Evolutionary conservation across 768 basidiomycete species (phyloP).

Genomic region (Amanita subjunquillea): DNA sequence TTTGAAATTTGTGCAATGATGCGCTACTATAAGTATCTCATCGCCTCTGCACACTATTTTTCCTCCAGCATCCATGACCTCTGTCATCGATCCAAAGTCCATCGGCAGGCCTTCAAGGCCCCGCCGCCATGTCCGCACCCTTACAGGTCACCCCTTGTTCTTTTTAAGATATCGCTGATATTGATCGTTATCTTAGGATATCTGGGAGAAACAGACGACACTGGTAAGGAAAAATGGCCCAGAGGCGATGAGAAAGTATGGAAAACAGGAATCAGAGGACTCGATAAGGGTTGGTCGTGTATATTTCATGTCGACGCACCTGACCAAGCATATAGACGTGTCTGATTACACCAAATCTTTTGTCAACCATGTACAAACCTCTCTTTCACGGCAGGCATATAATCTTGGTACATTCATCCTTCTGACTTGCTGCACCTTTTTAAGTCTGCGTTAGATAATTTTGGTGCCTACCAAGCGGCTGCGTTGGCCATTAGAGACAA

Average conservation of each 20-base stretch:
- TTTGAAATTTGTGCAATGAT: background rate
- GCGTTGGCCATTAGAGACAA: slow-evolving; percentile 85
- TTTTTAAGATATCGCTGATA: background rate
- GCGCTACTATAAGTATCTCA: slow-evolving; percentile 2
- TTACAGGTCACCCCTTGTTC: slow-evolving; percentile 35
- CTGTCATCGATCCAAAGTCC: slow-evolving; percentile 50
- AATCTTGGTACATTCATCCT: slow-evolving; percentile 47
- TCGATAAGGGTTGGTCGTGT: slow-evolving; percentile 41
- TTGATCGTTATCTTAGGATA: slow-evolving; percentile 41
- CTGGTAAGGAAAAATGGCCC: slow-evolving; percentile 81
- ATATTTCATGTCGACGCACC: background rate
- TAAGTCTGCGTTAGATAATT: slow-evolving; percentile 35
- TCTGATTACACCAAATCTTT: slow-evolving; percentile 60
- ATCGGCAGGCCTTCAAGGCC: slow-evolving; percentile 55
- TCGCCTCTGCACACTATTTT: slow-evolving; percentile 3
- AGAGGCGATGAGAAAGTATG: slow-evolving; percentile 67
- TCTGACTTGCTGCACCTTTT: background rate
- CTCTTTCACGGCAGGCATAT: slow-evolving; percentile 83
- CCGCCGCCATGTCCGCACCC: slow-evolving; percentile 58
- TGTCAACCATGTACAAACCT: slow-evolving; percentile 80
- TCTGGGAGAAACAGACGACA: slow-evolving; percentile 63
- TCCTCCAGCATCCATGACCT: slow-evolving; percentile 39
- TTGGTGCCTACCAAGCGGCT: slow-evolving; percentile 88
- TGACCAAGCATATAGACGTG: slow-evolving; percentile 33
- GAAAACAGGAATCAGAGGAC: slow-evolving; percentile 49